phyloP scores from a whole-genome alignment of 2,329 filamentous ascomycete genomes.

The Proliferodiscus dingleyae region DNA sequence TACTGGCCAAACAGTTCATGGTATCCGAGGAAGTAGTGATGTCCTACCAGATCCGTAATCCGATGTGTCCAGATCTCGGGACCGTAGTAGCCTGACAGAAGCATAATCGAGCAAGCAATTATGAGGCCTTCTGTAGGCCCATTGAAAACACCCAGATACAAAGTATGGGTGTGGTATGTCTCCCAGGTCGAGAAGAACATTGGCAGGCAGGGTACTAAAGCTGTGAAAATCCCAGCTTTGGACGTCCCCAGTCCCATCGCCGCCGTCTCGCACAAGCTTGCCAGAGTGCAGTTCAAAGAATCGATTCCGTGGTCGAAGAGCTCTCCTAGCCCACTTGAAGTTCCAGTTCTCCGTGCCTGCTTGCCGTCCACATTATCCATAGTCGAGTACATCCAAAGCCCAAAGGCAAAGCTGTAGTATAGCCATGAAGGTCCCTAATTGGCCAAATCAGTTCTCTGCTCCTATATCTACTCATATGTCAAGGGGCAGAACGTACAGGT shows the following conservation, averaged over 20 bases:
- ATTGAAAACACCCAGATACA: conserved; percentile 95
- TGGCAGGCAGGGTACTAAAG: conserved; percentile 81
- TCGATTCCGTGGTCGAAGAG: conserved; percentile 99
- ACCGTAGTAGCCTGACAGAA: conserved; percentile 80
- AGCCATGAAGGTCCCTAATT: conserved; percentile 83
- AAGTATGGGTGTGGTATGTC: conserved; percentile 95
- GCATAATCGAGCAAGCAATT: conserved; percentile 82
- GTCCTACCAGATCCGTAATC: conserved; percentile 64
- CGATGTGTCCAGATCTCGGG: conserved; percentile 80
- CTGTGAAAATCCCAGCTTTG: conserved; percentile 82
- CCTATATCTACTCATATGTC: background rate
- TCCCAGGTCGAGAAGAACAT: conserved; percentile 99
- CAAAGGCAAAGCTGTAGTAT: conserved; percentile 92
- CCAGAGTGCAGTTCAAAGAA: conserved; percentile 93
- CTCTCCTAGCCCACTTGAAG: conserved; percentile 90
- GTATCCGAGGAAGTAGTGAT: conserved; percentile 46
- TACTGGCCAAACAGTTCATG: conserved; percentile 60
- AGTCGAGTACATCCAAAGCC: conserved; percentile 97
- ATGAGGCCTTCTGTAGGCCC: conserved; percentile 94
- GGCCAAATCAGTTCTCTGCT: conserved; percentile 12
- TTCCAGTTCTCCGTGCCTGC: conserved; percentile 89
- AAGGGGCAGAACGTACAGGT: conserved; percentile 55
- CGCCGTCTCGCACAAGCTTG: conserved; percentile 82
- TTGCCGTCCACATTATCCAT: conserved; percentile 99
- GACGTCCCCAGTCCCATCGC: conserved; percentile 88